phyloP scores from a whole-genome alignment of 148 eudicot genomes.

The Drosera capensis region DNA sequence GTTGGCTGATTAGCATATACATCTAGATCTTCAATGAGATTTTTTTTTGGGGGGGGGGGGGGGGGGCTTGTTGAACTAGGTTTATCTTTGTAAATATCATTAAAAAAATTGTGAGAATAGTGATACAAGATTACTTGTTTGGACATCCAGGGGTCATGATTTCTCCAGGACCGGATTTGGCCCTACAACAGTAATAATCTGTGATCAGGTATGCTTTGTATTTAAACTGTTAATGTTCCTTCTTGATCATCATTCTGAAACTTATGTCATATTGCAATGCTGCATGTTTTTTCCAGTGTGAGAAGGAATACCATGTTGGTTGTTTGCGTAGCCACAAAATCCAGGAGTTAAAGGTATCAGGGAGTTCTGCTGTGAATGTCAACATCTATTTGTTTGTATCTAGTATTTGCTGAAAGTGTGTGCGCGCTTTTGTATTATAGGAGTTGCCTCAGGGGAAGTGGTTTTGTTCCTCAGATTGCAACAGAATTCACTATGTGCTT shows the following conservation, averaged over 20 bases:
- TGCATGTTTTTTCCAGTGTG: conserved; percentile 41
- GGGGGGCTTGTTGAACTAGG: too few species aligned
- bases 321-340: conserved; percentile 51
- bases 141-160: conserved; percentile 48
- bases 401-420: not conserved
- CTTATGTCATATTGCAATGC: not conserved
- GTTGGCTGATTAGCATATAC: too few species aligned
- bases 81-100: too few species aligned
- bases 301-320: conserved; percentile 69
- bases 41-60: too few species aligned
- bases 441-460: conserved; percentile 63
- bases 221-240: not conserved
- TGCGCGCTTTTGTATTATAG: conserved; percentile 26
- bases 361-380: not conserved
- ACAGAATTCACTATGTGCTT: conserved; percentile 28
- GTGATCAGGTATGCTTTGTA: conserved; percentile 56
- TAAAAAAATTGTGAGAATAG: too few species aligned
- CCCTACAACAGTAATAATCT: conserved; percentile 56
- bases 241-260: not conserved
- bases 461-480: conserved; percentile 56
- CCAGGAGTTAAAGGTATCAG: conserved; percentile 46
- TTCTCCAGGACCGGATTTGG: conserved; percentile 52
- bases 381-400: too few species aligned
- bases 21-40: too few species aligned
- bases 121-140: not conserved